Evolutionary conservation across 129 eudicot species (phyloP).

Genomic region (carrot (Daucus carota)): DH1_v3.0 NC_030381.2:1427501-1428000

Average conservation of each 20-base stretch:
- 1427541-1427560: slow-evolving; percentile 23
- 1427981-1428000: background rate
- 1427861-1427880: slow-evolving; percentile 38
- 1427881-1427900: slow-evolving; percentile 33
- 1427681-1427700: slow-evolving; percentile 30
- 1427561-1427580: slow-evolving; percentile 27
- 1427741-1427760: slow-evolving; percentile 28
- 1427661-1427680: slow-evolving; percentile 25
- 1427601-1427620: slow-evolving; percentile 21
- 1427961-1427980: background rate
- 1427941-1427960: background rate
- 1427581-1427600: slow-evolving; percentile 20
- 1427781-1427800: slow-evolving; percentile 25
- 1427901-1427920: slow-evolving; percentile 20
- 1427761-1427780: slow-evolving; percentile 20
- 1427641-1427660: slow-evolving; percentile 29
- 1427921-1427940: background rate
- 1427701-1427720: slow-evolving; percentile 28
- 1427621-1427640: slow-evolving; percentile 10
- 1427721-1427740: slow-evolving; percentile 30
- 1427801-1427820: slow-evolving; percentile 25
- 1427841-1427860: slow-evolving; percentile 30
- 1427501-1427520: slow-evolving; percentile 58
- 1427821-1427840: slow-evolving; percentile 33
- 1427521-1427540: slow-evolving; percentile 59